These are phyloP conservation scores for Arthrobotrys entomopaga DNA, from an alignment of 2,329 filamentous ascomycete species.

Conservation along the genomic window DNA sequence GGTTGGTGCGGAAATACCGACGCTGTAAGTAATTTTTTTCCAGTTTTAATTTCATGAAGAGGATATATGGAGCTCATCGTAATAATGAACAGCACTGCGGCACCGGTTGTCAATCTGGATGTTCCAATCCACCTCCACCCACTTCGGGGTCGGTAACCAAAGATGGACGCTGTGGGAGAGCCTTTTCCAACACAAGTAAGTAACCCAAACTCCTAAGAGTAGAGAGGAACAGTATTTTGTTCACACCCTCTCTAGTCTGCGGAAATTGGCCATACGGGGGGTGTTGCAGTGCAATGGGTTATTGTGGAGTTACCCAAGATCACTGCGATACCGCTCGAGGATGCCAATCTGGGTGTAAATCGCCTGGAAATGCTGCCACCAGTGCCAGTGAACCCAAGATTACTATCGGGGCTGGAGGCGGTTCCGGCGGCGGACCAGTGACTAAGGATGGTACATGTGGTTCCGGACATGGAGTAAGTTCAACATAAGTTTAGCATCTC, in stretches of 20 bases:
- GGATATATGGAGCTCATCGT: too few relatives aligned
- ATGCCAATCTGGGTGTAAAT: conserved; percentile 60
- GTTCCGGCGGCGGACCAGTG: conserved; percentile 59
- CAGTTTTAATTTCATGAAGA: not conserved
- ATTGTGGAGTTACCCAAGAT: conserved; percentile 51
- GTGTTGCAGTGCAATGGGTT: conserved; percentile 58
- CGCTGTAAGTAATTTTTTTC: conserved; percentile 49
- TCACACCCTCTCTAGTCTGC: conserved; percentile 15
- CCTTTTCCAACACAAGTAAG: conserved; percentile 56
- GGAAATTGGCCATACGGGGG: conserved; percentile 58
- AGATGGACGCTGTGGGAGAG: conserved; percentile 59
- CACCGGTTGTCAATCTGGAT: conserved; percentile 63
- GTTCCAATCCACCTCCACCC: conserved; percentile 57
- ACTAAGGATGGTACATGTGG: conserved; percentile 69
- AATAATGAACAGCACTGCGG: conserved; percentile 58
- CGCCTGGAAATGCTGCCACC: conserved; percentile 20
- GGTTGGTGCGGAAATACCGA: conserved; percentile 64
- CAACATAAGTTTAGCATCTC: not conserved
- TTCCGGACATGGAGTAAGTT: conserved; percentile 62
- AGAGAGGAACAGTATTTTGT: too few relatives aligned
- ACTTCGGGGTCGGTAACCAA: conserved; percentile 51
- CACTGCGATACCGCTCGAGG: conserved; percentile 56
- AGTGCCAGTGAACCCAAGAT: conserved; percentile 52
- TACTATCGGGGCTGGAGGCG: conserved; percentile 46
- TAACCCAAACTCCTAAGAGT: not conserved